These are phyloP conservation scores for Ceratobasidium theobromae DNA, from an alignment of 1,284 basidiomycete species.

Conservation along the genomic window DNA sequence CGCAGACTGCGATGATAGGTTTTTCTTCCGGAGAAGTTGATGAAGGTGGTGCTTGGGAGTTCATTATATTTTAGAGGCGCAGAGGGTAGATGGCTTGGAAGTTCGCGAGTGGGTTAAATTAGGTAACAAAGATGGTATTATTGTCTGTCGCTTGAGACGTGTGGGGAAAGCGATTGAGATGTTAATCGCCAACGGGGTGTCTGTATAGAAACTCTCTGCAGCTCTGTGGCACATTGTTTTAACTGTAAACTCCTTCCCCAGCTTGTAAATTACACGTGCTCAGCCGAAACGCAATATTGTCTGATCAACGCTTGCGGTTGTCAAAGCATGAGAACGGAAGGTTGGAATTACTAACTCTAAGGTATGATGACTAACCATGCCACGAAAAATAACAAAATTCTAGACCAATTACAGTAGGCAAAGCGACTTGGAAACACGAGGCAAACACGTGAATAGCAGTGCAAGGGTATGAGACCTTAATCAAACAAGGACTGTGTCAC, in stretches of 20 bases:
- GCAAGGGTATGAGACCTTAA: not conserved
- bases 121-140: too few relatives aligned
- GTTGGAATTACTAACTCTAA: not conserved
- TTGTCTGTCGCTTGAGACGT: too few relatives aligned
- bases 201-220: not conserved
- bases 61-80: not conserved
- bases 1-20: constrained; percentile 17
- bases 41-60: not conserved
- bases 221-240: not conserved
- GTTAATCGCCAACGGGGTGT: not conserved
- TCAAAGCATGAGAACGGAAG: not conserved
- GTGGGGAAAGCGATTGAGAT: too few relatives aligned
- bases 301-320: not conserved
- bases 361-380: not conserved
- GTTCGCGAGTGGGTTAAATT: too few relatives aligned
- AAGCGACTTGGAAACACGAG: not conserved
- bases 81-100: not conserved
- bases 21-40: not conserved
- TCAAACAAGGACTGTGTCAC: not conserved
- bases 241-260: not conserved
- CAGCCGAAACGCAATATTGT: not conserved
- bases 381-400: too few relatives aligned
- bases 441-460: not conserved
- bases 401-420: not conserved
- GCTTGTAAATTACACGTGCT: not conserved